Evolutionary conservation across 2,329 filamentous ascomycete genomes (phyloP).

Genomic region (Epichloe brachyelytri): DNA sequence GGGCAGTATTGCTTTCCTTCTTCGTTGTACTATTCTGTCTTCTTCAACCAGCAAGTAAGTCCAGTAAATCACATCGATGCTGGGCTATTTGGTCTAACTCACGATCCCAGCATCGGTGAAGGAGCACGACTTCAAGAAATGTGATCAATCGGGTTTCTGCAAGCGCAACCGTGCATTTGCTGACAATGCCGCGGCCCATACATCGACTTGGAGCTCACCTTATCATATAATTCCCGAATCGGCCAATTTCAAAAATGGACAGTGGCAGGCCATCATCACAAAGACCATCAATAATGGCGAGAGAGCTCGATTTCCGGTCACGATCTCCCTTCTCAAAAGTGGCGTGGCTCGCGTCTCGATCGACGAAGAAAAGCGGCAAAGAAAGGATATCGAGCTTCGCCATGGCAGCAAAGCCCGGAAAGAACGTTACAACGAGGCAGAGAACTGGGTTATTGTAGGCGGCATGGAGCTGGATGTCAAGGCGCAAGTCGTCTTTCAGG

Average conservation of each 20-base stretch:
- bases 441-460: slow-evolving; percentile 75
- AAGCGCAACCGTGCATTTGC: slow-evolving; percentile 86
- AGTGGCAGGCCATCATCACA: slow-evolving; percentile 66
- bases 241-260: slow-evolving; percentile 63
- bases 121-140: slow-evolving; percentile 95
- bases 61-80: not conserved
- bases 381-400: slow-evolving; percentile 77
- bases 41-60: slow-evolving; percentile 51
- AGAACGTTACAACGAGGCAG: slow-evolving; percentile 87
- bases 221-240: slow-evolving; percentile 65
- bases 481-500: slow-evolving; percentile 54
- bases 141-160: slow-evolving; percentile 91
- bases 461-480: slow-evolving; percentile 60
- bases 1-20: slow-evolving; percentile 52
- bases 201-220: slow-evolving; percentile 61
- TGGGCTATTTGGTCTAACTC: not conserved
- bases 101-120: slow-evolving; percentile 60
- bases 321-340: slow-evolving; percentile 77
- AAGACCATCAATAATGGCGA: slow-evolving; percentile 60
- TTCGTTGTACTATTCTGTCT: slow-evolving; percentile 46
- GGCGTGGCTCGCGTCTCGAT: slow-evolving; percentile 77
- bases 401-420: slow-evolving; percentile 77
- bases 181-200: slow-evolving; percentile 55
- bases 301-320: slow-evolving; percentile 67
- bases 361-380: slow-evolving; percentile 82